Evolutionary conservation across 2,329 filamentous ascomycete genomes (phyloP).

Genomic region (Pseudogymnoascus sp.): DNA sequence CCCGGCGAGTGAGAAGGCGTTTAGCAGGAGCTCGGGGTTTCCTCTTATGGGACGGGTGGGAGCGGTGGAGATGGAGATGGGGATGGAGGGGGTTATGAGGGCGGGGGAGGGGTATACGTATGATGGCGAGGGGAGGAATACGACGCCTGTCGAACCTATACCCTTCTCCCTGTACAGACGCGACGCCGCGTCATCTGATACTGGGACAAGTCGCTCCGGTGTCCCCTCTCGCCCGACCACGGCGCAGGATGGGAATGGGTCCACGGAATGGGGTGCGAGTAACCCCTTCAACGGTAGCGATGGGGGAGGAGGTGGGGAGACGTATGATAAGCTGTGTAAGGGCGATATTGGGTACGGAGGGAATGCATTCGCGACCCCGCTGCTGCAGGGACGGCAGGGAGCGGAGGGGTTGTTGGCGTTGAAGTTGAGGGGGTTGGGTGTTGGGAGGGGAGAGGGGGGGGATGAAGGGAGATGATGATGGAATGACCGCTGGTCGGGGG

Average conservation of each 20-base stretch:
- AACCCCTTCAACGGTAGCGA: too few relatives aligned
- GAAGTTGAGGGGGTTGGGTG: constrained; percentile 45
- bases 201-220: constrained; percentile 20
- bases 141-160: constrained; percentile 39
- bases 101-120: constrained; percentile 19
- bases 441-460: not conserved
- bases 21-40: constrained; percentile 46
- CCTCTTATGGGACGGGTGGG: constrained; percentile 22
- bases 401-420: constrained; percentile 63
- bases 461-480: too few relatives aligned
- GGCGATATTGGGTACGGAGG: constrained; percentile 56
- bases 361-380: constrained; percentile 37
- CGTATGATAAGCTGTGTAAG: constrained; percentile 60
- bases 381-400: constrained; percentile 30
- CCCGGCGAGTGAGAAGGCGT: constrained; percentile 50
- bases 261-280: constrained; percentile 25
- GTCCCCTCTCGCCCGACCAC: constrained; percentile 20
- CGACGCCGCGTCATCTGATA: constrained; percentile 17
- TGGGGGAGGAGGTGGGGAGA: constrained; percentile 14
- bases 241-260: constrained; percentile 21
- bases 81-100: constrained; percentile 22
- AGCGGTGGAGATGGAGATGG: constrained; percentile 18
- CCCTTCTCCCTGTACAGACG: constrained; percentile 36
- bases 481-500: too few relatives aligned
- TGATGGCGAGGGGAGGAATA: constrained; percentile 16